A percentile compares a stretch with the other conserved stretches of the same genome.
These are phyloP conservation scores for Zygosaccharomyces gambellarensis DNA, from an alignment of 805 yeast genomes.

Conservation along the genomic window DNA sequence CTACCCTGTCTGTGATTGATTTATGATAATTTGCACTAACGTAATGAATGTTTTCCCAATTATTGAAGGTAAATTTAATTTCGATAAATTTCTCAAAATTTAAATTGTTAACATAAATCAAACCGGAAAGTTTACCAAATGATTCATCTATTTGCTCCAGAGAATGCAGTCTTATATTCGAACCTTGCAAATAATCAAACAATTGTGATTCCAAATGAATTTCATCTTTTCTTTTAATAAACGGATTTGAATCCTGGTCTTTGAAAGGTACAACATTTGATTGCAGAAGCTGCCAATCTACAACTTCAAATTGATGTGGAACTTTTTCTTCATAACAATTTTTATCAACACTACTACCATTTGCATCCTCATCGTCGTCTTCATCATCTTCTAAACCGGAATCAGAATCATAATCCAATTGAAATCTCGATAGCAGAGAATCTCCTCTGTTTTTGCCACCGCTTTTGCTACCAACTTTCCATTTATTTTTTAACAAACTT, in stretches of 20 bases:
- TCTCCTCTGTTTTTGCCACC: not conserved
- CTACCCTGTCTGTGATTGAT: conserved; percentile 25
- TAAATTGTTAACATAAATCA: conserved; percentile 30
- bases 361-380: conserved; percentile 9
- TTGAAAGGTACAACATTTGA: conserved; percentile 12
- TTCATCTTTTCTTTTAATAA: conserved; percentile 2
- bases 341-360: conserved; percentile 5
- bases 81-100: conserved; percentile 34
- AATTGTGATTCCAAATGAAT: conserved; percentile 15
- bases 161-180: conserved; percentile 25
- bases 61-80: conserved; percentile 33
- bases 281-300: conserved; percentile 13
- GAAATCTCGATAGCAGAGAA: conserved; percentile 8
- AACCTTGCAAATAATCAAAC: conserved; percentile 20
- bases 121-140: conserved; percentile 23
- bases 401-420: conserved; percentile 22
- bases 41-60: conserved; percentile 33
- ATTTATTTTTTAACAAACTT: conserved; percentile 4
- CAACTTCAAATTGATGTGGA: conserved; percentile 6
- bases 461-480: not conserved
- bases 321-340: conserved; percentile 3
- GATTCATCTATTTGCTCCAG: conserved; percentile 12
- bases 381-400: conserved; percentile 17
- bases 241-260: conserved; percentile 7
- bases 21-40: conserved; percentile 25